Conservation (phyloP, 371 early-diverging fungal genomes). For the Mucor irregularis region DNA sequence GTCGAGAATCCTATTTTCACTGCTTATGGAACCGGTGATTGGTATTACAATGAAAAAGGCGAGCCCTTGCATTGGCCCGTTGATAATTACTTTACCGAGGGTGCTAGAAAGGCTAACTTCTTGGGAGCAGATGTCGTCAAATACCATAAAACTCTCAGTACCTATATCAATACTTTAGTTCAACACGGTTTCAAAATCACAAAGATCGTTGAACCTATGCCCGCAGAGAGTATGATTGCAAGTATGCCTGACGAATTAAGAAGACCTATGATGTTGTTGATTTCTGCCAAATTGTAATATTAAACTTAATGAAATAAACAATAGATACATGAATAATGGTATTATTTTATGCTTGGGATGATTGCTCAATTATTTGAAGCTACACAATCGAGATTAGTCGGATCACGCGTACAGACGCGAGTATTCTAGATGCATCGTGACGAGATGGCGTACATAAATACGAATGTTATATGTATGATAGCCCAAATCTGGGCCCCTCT, state of each 20-base stretch:
- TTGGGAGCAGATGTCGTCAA: slow-evolving; percentile 15
- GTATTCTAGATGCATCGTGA: too few species aligned
- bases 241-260: slow-evolving; percentile 12
- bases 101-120: slow-evolving; percentile 9
- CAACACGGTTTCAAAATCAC: slow-evolving; percentile 15
- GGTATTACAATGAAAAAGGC: slow-evolving; percentile 16
- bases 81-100: slow-evolving; percentile 18
- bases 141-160: slow-evolving; percentile 24
- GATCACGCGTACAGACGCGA: too few species aligned
- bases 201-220: slow-evolving; percentile 19
- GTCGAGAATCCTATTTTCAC: slow-evolving; percentile 28
- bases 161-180: slow-evolving; percentile 23
- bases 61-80: slow-evolving; percentile 20
- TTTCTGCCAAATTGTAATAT: slow-evolving; percentile 11
- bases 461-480: too few species aligned
- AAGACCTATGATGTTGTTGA: slow-evolving; percentile 23
- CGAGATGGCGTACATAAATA: too few species aligned
- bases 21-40: slow-evolving; percentile 18
- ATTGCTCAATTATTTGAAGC: too few species aligned
- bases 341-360: too few species aligned
- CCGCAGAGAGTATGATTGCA: neutral
- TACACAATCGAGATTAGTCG: too few species aligned
- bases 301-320: neutral
- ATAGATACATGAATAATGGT: too few species aligned
- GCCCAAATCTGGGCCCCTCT: too few species aligned